Base-by-base conservation (phyloP, 768 basidiomycete genomes). In the Mycena maculata region DNA sequence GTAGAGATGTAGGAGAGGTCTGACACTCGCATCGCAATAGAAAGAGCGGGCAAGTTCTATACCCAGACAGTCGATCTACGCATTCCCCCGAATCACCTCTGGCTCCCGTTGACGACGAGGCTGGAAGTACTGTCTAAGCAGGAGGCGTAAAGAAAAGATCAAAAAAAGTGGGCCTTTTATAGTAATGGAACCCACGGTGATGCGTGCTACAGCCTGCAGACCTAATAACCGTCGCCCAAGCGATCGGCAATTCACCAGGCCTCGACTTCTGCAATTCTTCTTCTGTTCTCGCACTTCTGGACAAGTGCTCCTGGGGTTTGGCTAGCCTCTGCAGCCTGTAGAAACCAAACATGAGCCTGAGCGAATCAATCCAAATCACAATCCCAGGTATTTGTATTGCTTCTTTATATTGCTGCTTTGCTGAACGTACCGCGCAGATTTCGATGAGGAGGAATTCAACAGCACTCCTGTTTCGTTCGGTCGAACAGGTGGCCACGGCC, bases 371-470 rank as follows among this genome's bases (percentile, higher is more conserved):
- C 57, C 88, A 90, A 77, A 90, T 90, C 61, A 88, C 88, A 45
- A 89, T 90, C 75, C 88, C 88, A 77, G 87, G 88, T 87, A 41
- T 50, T 55, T 54, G 50, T 45, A 16, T 38, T 20, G 33, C 3
- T 10, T 13, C 20, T 9, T 9, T 42, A 58, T n/a, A 41, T 36
- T 39, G 54, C 45, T 63, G 39, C 53, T 55, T 61, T 44, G 53
- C 48, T 50, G 45, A 70, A 71, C 69, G 53, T 49, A 45, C 52
- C n/a, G 49, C 63, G 33, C 72, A 95, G 93, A 93, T 76, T 91
- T 95, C 78, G 91, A 90, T 72, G 92, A 93, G 71, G 91, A 92
- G 68, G 90, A 92, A 71, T 86, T 85, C 68, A 79, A 79, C 65
- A 80, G 85, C 54, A 83, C 86, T 4, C 87, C 92, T 23, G 87